Base-by-base conservation (phyloP, 306 rosid species). In the Spatholobus suberectus region DNA sequence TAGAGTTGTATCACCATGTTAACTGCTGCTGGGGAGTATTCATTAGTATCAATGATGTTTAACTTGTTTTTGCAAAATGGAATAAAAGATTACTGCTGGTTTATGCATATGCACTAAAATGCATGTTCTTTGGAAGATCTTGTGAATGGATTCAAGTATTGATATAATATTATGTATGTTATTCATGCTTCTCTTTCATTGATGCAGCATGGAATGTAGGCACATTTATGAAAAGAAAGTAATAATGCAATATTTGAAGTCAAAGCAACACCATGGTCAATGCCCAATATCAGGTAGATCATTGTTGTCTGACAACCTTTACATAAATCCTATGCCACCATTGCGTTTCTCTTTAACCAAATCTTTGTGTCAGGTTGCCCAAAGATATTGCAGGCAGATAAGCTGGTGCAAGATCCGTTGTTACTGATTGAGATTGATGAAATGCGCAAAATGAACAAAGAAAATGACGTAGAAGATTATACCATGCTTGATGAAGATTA, bases 221-320 rank as follows among this genome's bases (percentile, higher is more conserved):
- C 98, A 95, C 86, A 78, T 95, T 75, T 95, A 95, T 70, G 98
- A 92, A 73, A 90, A 87, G 85, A 34, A 35, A 43, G 78, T 81
- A 57, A 78, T 95, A 75, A 76, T 88, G 89, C 75, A 78, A 38
- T 89, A 90, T 81, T 65, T 93, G 55, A 82, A 11, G 21, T 73
- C 83, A 21, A 87, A 88, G 86, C 38, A 73, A 34, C 21, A 69
- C 8, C 85, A 71, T 13, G 67, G 35, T 72, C 85, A 2, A 79
- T 95, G 98, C 82, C 98, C 97, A 14, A 89, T 90, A 51, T 86
- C 99, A 71, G 98, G 99, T 92, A 89, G 32, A 26, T 61, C 21
- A 66, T 40, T 73, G 49, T 73, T 44, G 27, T 81, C 27, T 27
- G n/a, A 15, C 52, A 41, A 49, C 20, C 67, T 72, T 77, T 20